Percentiles rank a stretch among this genome's conserved stretches.
phyloP scores from a whole-genome alignment of 331 rosid genomes.

The Acacia pycnantha region DNA sequence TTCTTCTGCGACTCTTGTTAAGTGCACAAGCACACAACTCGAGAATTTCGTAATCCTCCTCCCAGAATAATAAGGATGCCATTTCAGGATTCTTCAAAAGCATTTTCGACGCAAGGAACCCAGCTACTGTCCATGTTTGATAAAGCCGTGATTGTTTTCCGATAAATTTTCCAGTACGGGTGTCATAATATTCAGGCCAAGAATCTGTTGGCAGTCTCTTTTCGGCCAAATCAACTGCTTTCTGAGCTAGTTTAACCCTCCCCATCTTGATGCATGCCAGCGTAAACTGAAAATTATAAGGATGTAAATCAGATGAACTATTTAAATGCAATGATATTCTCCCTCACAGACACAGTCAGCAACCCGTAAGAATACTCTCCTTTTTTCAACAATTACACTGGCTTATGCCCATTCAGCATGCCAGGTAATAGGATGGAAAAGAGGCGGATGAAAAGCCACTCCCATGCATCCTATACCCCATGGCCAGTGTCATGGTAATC shows the following conservation, averaged over 20 bases:
- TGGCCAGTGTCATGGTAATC: neutral
- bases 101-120: slow-evolving; percentile 87
- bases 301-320: neutral
- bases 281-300: slow-evolving; percentile 62
- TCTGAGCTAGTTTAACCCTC: slow-evolving; percentile 63
- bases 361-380: neutral
- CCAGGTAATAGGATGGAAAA: neutral
- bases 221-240: slow-evolving; percentile 80
- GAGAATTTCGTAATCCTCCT: slow-evolving; percentile 86
- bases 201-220: slow-evolving; percentile 63
- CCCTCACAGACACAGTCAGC: neutral
- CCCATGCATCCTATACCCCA: neutral
- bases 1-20: slow-evolving; percentile 70
- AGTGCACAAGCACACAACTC: slow-evolving; percentile 87
- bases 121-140: slow-evolving; percentile 97
- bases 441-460: neutral
- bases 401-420: neutral
- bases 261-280: slow-evolving; percentile 97
- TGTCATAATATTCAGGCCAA: slow-evolving; percentile 98
- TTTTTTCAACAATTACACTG: slow-evolving; percentile 1
- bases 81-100: slow-evolving; percentile 79
- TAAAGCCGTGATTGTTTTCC: slow-evolving; percentile 83
- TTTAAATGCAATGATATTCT: neutral
- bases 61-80: slow-evolving; percentile 76
- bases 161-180: slow-evolving; percentile 71